Evolutionary conservation across 78 protist genomes (phyloP).

Genomic region (Dictyostelium brefeldianum): DNA sequence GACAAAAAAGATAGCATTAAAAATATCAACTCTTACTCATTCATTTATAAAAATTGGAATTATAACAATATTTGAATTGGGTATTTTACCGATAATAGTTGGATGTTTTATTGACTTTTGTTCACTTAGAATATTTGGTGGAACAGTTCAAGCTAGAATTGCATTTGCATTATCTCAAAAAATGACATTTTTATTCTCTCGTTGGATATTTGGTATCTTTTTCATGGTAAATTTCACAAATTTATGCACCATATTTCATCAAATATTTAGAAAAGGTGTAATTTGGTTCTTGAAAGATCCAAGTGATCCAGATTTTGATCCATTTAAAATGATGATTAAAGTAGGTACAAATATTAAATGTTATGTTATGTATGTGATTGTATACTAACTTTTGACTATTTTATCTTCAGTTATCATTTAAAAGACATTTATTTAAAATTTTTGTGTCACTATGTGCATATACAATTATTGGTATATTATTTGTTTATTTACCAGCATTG

Average conservation of each 20-base stretch:
- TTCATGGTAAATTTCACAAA: constrained; percentile 9
- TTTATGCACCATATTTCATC: not conserved
- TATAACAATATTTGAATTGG: constrained; percentile 15
- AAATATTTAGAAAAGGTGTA: constrained; percentile 48
- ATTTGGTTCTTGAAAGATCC: constrained; percentile 39
- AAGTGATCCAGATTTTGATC: constrained; percentile 31
- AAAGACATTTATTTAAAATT: not conserved
- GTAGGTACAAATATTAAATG: not conserved
- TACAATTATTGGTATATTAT: constrained; percentile 2
- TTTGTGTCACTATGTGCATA: not conserved
- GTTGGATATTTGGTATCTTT: constrained; percentile 69
- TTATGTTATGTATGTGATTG: no score
- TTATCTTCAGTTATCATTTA: constrained; percentile 4
- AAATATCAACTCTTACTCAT: constrained; percentile 19
- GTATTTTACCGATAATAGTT: constrained; percentile 37
- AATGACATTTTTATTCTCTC: constrained; percentile 24
- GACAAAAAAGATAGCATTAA: not conserved
- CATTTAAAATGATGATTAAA: constrained; percentile 27
- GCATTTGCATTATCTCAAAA: not conserved
- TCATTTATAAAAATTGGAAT: constrained; percentile 51
- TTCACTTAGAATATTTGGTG: constrained; percentile 52
- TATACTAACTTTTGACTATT: not conserved
- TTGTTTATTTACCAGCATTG: constrained; percentile 51
- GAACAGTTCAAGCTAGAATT: constrained; percentile 3
- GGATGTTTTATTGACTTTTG: constrained; percentile 40